These are phyloP conservation scores for Euptelea pleiosperma DNA, from an alignment of 164 flowering plant genomes.

Conservation along the genomic window DNA sequence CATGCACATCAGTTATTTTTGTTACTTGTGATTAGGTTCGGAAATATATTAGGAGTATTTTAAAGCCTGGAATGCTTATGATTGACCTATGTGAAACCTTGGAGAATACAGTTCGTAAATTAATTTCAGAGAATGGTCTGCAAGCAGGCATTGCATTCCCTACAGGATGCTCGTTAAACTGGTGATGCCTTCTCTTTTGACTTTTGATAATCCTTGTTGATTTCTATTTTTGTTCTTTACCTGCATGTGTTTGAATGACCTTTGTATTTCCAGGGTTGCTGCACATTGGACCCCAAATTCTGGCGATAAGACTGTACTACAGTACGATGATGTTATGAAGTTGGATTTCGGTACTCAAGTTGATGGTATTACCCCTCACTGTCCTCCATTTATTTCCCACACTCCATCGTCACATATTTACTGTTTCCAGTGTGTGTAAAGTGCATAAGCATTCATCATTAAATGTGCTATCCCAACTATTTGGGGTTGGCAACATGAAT, in stretches of 20 bases:
- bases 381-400: too few relatives aligned
- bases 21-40: slow-evolving; percentile 57
- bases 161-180: slow-evolving; percentile 95
- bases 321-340: slow-evolving; percentile 99
- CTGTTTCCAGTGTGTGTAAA: not conserved
- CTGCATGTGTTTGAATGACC: not conserved
- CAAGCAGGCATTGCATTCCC: slow-evolving; percentile 99
- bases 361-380: slow-evolving; percentile 61
- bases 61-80: slow-evolving; percentile 95
- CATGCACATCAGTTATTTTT: not conserved
- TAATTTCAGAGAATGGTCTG: slow-evolving; percentile 91
- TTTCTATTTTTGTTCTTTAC: not conserved
- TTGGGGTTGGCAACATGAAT: not conserved
- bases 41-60: slow-evolving; percentile 69
- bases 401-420: not conserved
- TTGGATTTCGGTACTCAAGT: slow-evolving; percentile 98
- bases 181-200: slow-evolving; percentile 38
- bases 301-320: slow-evolving; percentile 95
- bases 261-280: slow-evolving; percentile 69
- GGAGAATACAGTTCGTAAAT: slow-evolving; percentile 91
- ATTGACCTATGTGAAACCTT: slow-evolving; percentile 88
- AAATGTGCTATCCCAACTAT: not conserved
- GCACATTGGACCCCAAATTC: slow-evolving; percentile 99
- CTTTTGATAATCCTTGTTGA: not conserved
- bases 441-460: not conserved